Evolutionary conservation across 2,329 filamentous ascomycete genomes (phyloP), one percentile per base, ranked within the genome.

Genomic region (Nothomitra cinnamomea): DNA sequence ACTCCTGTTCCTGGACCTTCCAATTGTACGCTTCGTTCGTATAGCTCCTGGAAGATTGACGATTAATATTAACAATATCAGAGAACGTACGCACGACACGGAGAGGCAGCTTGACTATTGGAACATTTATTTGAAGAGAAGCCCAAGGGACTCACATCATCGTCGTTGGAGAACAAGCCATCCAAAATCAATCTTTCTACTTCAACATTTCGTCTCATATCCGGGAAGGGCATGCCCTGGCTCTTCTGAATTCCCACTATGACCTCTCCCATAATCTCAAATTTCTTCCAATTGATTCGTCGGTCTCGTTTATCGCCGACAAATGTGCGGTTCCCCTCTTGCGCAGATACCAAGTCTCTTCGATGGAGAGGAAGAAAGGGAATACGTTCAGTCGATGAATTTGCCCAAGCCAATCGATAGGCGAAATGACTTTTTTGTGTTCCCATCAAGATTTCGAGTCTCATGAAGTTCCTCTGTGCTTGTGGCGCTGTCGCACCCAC

Each of bases 401-500:
- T 98, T 61, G 95, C 89, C 89, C 92, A 96, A 0, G 92, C 92
- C 28, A 96, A 71, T n/a, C 92, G 85, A 67, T 98, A 98, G 7
- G 90, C 87, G 59, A 89, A 94, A 65, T 95, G 85, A 58, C 86
- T 90, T 69, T 92, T 92, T 60, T 90, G 84, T 3, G 87, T 87
- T 35, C 87, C 81, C 92, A 98, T 96, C 55, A 98, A 74, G 57
- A 95, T 84, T 50, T 88, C 85, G 25, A 96, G 73, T 57, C 88
- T 80, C 64, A 90, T 83, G 64, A 94, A 96, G 57, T 88, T 82
- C 66, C 89, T 94, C 60, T 85, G 82, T 0, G 82, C 76, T 1
- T 82, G 76, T 5, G 76, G 68, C 1, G 85, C 76, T 49, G 45
- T 22, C 28, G 12, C 12, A 35, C 45, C 25, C 2, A 96, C 79